A percentile compares a stretch with the other conserved stretches of the same genome.
These are phyloP conservation scores for Batkoa obscura DNA, from an alignment of 371 early-diverging fungal genomes.

Conservation along the genomic window DNA sequence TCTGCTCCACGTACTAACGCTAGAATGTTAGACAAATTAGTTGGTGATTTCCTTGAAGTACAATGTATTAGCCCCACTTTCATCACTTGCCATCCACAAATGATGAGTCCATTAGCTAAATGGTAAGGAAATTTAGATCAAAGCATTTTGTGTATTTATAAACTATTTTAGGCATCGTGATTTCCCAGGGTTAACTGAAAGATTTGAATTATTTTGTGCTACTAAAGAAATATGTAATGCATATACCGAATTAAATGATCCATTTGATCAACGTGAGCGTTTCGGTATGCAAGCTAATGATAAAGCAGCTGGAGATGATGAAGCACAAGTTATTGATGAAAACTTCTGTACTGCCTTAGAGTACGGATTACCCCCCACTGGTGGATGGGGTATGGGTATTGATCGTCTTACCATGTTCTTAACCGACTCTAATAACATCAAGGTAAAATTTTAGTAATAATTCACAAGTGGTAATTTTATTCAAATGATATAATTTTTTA, in stretches of 20 bases:
- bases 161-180: slow-evolving; percentile 52
- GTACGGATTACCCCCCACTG: slow-evolving; percentile 98
- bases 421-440: slow-evolving; percentile 62
- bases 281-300: slow-evolving; percentile 95
- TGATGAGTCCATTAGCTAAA: slow-evolving; percentile 99
- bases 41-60: slow-evolving; percentile 94
- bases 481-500: too few relatives aligned
- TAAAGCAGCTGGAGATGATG: slow-evolving; percentile 98
- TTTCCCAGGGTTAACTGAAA: slow-evolving; percentile 85
- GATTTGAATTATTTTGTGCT: slow-evolving; percentile 98
- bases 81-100: slow-evolving; percentile 94
- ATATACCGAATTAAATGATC: slow-evolving; percentile 98
- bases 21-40: slow-evolving; percentile 89
- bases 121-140: neutral
- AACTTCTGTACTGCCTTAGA: slow-evolving; percentile 94
- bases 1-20: slow-evolving; percentile 87
- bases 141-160: neutral
- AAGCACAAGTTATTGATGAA: slow-evolving; percentile 98
- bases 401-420: slow-evolving; percentile 90
- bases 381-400: slow-evolving; percentile 97
- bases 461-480: too few relatives aligned
- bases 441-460: too few relatives aligned
- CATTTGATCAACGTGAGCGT: slow-evolving; percentile 90
- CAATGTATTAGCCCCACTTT: slow-evolving; percentile 94
- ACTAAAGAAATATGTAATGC: slow-evolving; percentile 98